Percentiles rank a stretch among this genome's conserved stretches.
phyloP scores from a whole-genome alignment of 495 filamentous ascomycete species.

The Lasiosphaeriaceae sp. region DNA sequence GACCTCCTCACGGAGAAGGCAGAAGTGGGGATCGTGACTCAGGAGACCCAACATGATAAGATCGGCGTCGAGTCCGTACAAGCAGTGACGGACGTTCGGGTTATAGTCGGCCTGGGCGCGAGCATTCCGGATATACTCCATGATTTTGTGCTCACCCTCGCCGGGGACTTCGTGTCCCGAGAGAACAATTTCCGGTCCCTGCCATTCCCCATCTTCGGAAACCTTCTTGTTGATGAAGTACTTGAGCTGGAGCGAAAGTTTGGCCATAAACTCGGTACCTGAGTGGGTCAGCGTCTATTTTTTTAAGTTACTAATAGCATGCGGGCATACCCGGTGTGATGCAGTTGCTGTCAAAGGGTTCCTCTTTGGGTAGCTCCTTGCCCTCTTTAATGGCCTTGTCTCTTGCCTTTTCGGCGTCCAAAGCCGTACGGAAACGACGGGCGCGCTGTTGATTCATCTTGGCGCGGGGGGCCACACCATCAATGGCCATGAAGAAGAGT shows the following conservation, averaged over 20 bases:
- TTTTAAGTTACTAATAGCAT: neutral
- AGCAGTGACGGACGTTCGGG: constrained; percentile 92
- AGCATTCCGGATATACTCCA: constrained; percentile 97
- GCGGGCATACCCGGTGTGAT: constrained; percentile 73
- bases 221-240: constrained; percentile 99
- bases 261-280: constrained; percentile 92
- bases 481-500: constrained; percentile 99
- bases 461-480: constrained; percentile 93
- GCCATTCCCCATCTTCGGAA: constrained; percentile 94
- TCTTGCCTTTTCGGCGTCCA: constrained; percentile 83
- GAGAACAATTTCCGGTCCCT: constrained; percentile 89
- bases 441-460: constrained; percentile 99
- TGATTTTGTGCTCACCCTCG: constrained; percentile 99
- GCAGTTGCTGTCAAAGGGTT: constrained; percentile 97
- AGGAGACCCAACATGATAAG: constrained; percentile 97
- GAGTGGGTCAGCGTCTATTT: neutral
- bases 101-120: constrained; percentile 93
- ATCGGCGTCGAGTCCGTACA: constrained; percentile 97
- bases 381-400: constrained; percentile 88
- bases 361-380: constrained; percentile 88
- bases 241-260: constrained; percentile 86
- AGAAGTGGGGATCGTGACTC: constrained; percentile 98
- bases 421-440: constrained; percentile 87
- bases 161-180: constrained; percentile 99
- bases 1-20: constrained; percentile 93